Conservation (phyloP, 2,329 filamentous ascomycete species). For the Xylariales sp. region DNA sequence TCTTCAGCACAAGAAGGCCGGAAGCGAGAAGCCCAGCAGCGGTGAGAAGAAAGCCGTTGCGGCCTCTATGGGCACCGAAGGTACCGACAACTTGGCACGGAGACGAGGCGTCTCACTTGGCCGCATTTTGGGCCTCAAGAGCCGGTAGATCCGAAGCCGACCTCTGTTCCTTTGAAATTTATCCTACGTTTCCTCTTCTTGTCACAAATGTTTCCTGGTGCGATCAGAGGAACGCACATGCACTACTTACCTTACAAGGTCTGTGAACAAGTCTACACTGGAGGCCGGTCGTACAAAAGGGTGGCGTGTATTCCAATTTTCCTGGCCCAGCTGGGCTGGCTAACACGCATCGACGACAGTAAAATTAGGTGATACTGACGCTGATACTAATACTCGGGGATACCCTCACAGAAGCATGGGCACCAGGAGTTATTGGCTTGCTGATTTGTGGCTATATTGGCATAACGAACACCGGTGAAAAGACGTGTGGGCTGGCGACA, state of each 20-base stretch:
- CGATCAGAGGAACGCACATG: neutral
- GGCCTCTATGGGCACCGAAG: neutral
- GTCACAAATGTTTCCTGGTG: neutral
- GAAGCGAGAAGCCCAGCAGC: slow-evolving; percentile 1
- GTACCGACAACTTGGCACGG: neutral
- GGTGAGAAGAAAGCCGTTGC: slow-evolving; percentile 3
- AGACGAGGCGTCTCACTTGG: slow-evolving; percentile 8
- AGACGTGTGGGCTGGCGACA: too few relatives aligned
- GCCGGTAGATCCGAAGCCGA: neutral
- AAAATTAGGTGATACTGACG: neutral
- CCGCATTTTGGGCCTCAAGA: slow-evolving; percentile 10
- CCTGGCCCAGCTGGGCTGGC: too few relatives aligned
- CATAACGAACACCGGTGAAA: neutral
- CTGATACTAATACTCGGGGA: too few relatives aligned
- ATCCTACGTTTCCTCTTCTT: neutral
- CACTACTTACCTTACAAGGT: too few relatives aligned
- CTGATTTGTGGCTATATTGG: neutral
- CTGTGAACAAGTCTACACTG: too few relatives aligned
- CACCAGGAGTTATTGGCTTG: neutral
- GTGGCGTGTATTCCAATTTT: too few relatives aligned
- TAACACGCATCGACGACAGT: too few relatives aligned
- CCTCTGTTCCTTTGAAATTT: too few relatives aligned
- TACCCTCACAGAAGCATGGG: neutral
- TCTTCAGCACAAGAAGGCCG: slow-evolving; percentile 26
- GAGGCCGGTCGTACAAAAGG: too few relatives aligned